These are phyloP conservation scores for Capsicum chinense DNA, from an alignment of 257 asterid species.

Conservation along the genomic window DNA sequence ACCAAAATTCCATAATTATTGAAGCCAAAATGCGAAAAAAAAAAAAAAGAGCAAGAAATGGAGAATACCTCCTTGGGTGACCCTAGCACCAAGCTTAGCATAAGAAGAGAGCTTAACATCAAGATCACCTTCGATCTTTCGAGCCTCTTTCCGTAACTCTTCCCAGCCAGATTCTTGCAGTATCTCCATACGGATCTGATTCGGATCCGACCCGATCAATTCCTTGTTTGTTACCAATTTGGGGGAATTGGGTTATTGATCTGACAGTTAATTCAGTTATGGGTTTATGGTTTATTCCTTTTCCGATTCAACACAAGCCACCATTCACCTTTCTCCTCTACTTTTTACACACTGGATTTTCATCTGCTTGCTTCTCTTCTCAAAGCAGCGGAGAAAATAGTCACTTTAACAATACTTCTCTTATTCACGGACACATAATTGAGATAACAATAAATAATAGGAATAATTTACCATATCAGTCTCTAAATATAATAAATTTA, in stretches of 20 bases:
- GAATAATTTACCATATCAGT: too few species aligned
- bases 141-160: constrained; percentile 93
- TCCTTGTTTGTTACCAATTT: neutral
- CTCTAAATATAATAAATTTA: too few species aligned
- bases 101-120: constrained; percentile 96
- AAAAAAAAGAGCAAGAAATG: neutral
- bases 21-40: neutral
- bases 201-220: constrained; percentile 41
- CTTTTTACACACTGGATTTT: neutral
- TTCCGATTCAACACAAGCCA: neutral
- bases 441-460: too few species aligned
- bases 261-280: constrained; percentile 26
- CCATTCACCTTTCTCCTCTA: neutral
- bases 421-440: too few species aligned
- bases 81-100: constrained; percentile 90
- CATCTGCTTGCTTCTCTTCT: neutral
- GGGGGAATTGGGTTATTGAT: neutral
- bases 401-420: neutral
- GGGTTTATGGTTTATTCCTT: neutral
- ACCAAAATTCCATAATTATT: neutral
- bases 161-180: constrained; percentile 98
- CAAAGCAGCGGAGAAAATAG: neutral
- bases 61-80: constrained; percentile 75
- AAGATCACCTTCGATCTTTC: constrained; percentile 97
- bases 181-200: constrained; percentile 58